phyloP scores from a whole-genome alignment of 208 protist genomes.

The Strigomonas galati region DNA sequence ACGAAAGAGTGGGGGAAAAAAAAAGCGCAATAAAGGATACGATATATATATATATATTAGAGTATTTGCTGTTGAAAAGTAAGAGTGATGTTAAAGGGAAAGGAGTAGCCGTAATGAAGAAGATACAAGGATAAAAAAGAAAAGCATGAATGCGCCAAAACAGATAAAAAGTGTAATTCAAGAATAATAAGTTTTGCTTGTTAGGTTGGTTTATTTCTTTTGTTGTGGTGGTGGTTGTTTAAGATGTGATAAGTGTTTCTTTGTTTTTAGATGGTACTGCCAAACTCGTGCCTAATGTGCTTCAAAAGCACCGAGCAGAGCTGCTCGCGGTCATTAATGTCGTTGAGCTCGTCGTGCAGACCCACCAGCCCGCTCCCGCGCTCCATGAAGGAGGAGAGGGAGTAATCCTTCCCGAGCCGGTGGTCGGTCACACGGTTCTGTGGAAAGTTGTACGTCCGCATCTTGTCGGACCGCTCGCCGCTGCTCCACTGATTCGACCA shows the following conservation, averaged over 20 bases:
- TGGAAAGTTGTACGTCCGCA: conserved; percentile 90
- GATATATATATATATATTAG: too few relatives aligned
- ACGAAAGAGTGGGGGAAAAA: too few relatives aligned
- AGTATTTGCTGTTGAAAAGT: too few relatives aligned
- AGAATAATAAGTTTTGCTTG: too few relatives aligned
- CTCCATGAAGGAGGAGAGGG: conserved; percentile 76
- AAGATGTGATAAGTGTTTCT: not conserved
- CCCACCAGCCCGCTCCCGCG: conserved; percentile 47
- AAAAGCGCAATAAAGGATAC: too few relatives aligned
- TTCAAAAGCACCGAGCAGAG: conserved; percentile 62
- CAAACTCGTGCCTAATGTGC: conserved; percentile 77
- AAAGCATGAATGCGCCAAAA: too few relatives aligned
- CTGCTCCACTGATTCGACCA: conserved; percentile 86
- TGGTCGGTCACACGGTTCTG: conserved; percentile 90
- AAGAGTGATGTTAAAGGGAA: too few relatives aligned
- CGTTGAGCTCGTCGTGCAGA: conserved; percentile 83
- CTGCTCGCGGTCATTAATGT: conserved; percentile 57
- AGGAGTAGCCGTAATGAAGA: too few relatives aligned
- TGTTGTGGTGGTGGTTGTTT: too few relatives aligned
- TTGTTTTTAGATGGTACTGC: conserved; percentile 22
- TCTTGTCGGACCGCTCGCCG: conserved; percentile 88
- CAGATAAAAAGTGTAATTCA: too few relatives aligned
- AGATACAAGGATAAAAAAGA: too few relatives aligned
- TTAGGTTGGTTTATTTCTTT: too few relatives aligned
- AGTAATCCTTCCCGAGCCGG: conserved; percentile 81